Base-by-base conservation (phyloP, 208 protist genomes). In the Trypanosoma congolense region DNA sequence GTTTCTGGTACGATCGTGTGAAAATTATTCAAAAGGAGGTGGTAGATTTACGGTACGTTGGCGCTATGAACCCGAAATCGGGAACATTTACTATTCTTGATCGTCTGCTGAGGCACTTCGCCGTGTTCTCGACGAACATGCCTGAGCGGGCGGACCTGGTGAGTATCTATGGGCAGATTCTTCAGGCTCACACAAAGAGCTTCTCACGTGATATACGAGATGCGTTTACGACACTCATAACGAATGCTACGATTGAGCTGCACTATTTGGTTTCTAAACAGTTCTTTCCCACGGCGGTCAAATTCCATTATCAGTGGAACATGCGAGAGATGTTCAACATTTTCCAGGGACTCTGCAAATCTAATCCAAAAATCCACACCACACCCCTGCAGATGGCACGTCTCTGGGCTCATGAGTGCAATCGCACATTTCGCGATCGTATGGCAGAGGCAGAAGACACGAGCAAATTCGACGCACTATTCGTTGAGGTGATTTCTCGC, bases 241-340 rank as follows among this genome's bases (percentile, higher is more conserved):
- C 93, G 21, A 89, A 90, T 44, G 91, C 90, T 24, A 92, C 90
- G 24, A 96, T 97, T 61, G 90, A 97, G 63, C 66, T 97, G 19
- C 93, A 97, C 74, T 54, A 75, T 53, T 79, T 82, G 56, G 74
- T 97, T 36, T 75, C 82, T 16, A 95, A 96, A 56, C 73, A 72
- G 18, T 99, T 99, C 74, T 87, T 98, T 65, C 98, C 98, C 16
- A 98, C 98, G 1, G 96, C 97, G 33, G 83, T 98, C 58, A 99
- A 99, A 71, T 99, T 99, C 80, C 97, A 99, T 72, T 99, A 99
- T 76, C 84, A 98, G 59, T 99, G 98, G 93, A 99, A 99, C 77
- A 93, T 99, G 75, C 80, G 97, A 28, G 97, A 99, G 60, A 91
- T 99, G 66, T 96, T 96, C 59, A 97, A 96, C 71, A 91, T 99